phyloP scores from a whole-genome alignment of 169 alveolate species.

The Plasmodium fragile region DNA sequence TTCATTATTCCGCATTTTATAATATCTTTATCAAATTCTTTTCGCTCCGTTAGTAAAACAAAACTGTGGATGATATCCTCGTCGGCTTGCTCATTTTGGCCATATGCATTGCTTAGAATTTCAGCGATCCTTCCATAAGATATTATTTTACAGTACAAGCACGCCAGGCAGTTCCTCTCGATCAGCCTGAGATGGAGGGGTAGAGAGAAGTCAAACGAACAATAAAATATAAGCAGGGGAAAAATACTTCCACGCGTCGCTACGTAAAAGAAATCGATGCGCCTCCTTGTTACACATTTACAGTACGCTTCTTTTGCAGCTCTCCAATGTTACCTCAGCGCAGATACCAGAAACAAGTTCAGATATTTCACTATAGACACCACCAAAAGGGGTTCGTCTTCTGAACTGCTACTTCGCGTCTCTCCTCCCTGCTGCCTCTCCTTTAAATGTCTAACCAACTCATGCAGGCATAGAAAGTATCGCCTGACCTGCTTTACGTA shows the following conservation, averaged over 20 bases:
- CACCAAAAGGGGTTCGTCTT: neutral
- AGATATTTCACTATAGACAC: slow-evolving; percentile 2
- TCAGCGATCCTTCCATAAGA: slow-evolving; percentile 12
- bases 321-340: slow-evolving; percentile 6
- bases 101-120: slow-evolving; percentile 4
- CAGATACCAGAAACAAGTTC: neutral
- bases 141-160: slow-evolving; percentile 12
- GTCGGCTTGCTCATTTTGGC: slow-evolving; percentile 1
- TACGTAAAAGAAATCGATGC: neutral
- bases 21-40: slow-evolving; percentile 39
- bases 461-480: slow-evolving; percentile 14
- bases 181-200: neutral
- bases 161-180: neutral
- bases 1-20: slow-evolving; percentile 38
- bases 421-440: neutral
- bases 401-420: neutral
- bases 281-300: neutral
- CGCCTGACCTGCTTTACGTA: slow-evolving; percentile 7
- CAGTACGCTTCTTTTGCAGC: neutral
- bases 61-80: slow-evolving; percentile 19
- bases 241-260: neutral
- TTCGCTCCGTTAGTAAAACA: slow-evolving; percentile 25
- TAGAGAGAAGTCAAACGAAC: neutral
- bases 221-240: neutral
- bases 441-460: slow-evolving; percentile 17